Evolutionary conservation across 2,329 filamentous ascomycete genomes (phyloP), one percentile per base, ranked within the genome.

Genomic region (Thielaviopsis ethacetica): DNA sequence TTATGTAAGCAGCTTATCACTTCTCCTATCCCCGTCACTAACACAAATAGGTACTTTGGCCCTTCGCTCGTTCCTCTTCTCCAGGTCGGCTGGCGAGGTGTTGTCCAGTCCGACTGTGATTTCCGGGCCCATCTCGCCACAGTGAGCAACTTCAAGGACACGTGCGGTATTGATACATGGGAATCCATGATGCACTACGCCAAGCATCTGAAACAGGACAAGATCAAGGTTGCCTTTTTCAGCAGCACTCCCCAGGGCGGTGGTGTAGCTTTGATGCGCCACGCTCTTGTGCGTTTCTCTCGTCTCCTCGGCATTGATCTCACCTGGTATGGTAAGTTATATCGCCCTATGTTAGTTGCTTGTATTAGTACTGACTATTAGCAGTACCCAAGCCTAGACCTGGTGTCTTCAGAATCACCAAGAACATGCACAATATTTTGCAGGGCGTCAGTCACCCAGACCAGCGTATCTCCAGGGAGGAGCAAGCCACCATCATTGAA

Each of bases 361-460:
- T n/a, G 1, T 30, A 24, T 41, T 10, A 19, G 13, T 17, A 19
- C 49, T 27, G 17, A 55, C 54, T n/a, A 30, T 15, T n/a, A 4
- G 34, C 26, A 77, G 87, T 91, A 1, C 88, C 88, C 6, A 89
- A 88, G 68, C 86, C 88, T 22, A 83, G 85, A 56, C 86, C 86
- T 2, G 83, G 85, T 17, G 82, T 91, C 12, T 93, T 93, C 70
- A 78, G 86, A 56, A 85, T 88, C 69, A 93, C 88, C 64, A 93
- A 93, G 72, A 90, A 85, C 64, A 86, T 90, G 65, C 88, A 93
- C 78, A 93, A 93, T 70, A 91, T 91, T 63, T 80, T 93, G 2
- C 88, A 93, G 71, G 88, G 87, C 9, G 87, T 91, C 50, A 82
- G 82, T 49, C 74, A 77, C 26, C 79, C 81, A 0, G 77, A 80